phyloP scores from a whole-genome alignment of 495 filamentous ascomycete species.

The Tetracladium setigerum region DNA sequence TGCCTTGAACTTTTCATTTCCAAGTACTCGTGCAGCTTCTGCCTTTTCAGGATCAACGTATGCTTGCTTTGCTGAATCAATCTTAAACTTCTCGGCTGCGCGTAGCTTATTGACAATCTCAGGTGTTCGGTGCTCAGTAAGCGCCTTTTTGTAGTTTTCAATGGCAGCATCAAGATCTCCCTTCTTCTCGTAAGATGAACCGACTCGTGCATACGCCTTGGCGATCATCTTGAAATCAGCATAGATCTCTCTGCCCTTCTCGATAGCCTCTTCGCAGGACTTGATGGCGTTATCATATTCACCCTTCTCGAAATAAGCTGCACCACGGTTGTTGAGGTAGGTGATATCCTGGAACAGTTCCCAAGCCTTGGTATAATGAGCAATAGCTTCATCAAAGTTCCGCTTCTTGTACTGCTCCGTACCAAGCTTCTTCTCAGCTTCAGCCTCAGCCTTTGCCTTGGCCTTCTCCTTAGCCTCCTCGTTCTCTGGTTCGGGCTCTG shows the following conservation, averaged over 20 bases:
- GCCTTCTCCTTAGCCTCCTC: constrained; percentile 76
- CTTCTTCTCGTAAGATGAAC: constrained; percentile 81
- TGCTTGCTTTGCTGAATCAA: constrained; percentile 63
- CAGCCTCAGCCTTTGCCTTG: constrained; percentile 86
- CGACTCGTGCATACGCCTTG: constrained; percentile 92
- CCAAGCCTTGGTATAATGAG: constrained; percentile 96
- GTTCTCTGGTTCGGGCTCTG: constrained; percentile 56
- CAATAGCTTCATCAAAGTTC: constrained; percentile 87
- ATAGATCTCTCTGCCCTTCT: constrained; percentile 76
- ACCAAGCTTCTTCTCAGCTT: constrained; percentile 89
- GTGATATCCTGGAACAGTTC: constrained; percentile 91
- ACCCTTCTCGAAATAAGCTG: constrained; percentile 92
- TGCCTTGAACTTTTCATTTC: constrained; percentile 94
- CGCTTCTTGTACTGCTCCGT: constrained; percentile 98
- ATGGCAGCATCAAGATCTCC: constrained; percentile 77
- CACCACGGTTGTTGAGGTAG: constrained; percentile 93
- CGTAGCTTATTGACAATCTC: constrained; percentile 91
- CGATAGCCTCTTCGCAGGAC: constrained; percentile 76
- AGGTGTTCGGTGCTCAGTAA: constrained; percentile 94
- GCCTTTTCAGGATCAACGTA: constrained; percentile 90
- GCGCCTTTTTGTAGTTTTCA: constrained; percentile 82
- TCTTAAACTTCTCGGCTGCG: constrained; percentile 83
- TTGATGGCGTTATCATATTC: constrained; percentile 83
- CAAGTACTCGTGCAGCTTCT: constrained; percentile 90
- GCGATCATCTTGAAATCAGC: constrained; percentile 97